Evolutionary conservation across 2,329 filamentous ascomycete genomes (phyloP).

Genomic region (Calonectria fujianensis): DNA sequence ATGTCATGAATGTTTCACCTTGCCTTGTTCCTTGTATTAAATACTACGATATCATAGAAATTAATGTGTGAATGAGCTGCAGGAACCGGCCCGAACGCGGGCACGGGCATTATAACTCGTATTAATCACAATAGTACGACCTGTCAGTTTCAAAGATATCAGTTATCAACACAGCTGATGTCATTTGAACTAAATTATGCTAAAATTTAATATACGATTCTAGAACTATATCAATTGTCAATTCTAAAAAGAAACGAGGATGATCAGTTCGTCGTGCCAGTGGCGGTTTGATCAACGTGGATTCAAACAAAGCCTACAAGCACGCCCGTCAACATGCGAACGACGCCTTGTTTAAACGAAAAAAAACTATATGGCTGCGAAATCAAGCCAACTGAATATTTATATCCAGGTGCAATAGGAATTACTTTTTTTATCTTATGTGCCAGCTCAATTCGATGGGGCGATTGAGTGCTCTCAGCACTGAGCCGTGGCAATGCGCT

Average conservation of each 20-base stretch:
- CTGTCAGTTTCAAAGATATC: neutral
- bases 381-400: neutral
- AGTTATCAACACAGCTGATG: neutral
- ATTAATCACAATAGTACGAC: neutral
- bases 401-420: neutral
- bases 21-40: neutral
- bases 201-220: neutral
- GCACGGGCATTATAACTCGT: neutral
- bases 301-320: neutral
- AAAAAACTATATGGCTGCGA: neutral
- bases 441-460: neutral
- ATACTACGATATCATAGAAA: neutral
- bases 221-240: neutral
- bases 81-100: neutral
- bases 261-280: neutral
- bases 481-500: neutral
- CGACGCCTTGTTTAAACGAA: neutral
- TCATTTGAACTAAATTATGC: neutral
- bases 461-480: neutral
- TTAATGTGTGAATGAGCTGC: neutral
- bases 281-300: neutral
- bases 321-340: neutral
- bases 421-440: neutral
- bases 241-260: neutral
- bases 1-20: neutral